These are phyloP conservation scores for Globisporangium rhizosaccharum DNA, from an alignment of 352 stramenopile genomes.

Conservation along the genomic window DNA sequence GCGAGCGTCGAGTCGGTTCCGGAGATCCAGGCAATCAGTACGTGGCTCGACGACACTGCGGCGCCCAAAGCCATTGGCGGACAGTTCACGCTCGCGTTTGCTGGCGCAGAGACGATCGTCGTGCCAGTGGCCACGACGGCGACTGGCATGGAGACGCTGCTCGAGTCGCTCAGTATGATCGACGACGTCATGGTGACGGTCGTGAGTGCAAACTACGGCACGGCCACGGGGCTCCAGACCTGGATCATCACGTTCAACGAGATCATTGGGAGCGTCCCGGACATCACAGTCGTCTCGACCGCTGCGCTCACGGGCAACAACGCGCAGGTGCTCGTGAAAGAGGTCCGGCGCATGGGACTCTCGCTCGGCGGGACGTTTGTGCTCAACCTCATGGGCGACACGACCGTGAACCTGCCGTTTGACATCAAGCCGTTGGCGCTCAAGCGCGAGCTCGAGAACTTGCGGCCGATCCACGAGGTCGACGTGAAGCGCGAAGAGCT, in stretches of 20 bases:
- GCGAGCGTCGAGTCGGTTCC: slow-evolving; percentile 86
- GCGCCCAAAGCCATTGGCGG: slow-evolving; percentile 35
- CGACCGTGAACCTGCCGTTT: slow-evolving; percentile 89
- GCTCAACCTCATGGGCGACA: slow-evolving; percentile 88
- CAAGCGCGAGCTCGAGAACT: slow-evolving; percentile 83
- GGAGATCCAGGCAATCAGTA: slow-evolving; percentile 87
- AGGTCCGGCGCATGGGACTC: slow-evolving; percentile 68
- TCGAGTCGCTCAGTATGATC: slow-evolving; percentile 75
- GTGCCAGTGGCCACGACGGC: slow-evolving; percentile 34
- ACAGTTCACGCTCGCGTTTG: slow-evolving; percentile 63
- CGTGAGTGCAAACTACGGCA: slow-evolving; percentile 43
- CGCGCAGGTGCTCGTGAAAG: slow-evolving; percentile 53
- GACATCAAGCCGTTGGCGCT: slow-evolving; percentile 81
- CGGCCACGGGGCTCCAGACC: slow-evolving; percentile 37
- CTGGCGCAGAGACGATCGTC: slow-evolving; percentile 34
- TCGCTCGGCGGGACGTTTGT: slow-evolving; percentile 91
- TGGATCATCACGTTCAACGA: slow-evolving; percentile 92
- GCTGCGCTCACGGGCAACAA: slow-evolving; percentile 49
- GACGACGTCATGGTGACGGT: slow-evolving; percentile 65
- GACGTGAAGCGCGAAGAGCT: slow-evolving; percentile 67
- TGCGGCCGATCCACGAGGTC: slow-evolving; percentile 50
- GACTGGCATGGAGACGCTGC: slow-evolving; percentile 39
- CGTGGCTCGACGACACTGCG: slow-evolving; percentile 51
- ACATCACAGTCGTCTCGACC: slow-evolving; percentile 65
- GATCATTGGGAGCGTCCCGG: slow-evolving; percentile 86